phyloP scores from a whole-genome alignment of 345 rosid species.

The Combretum micranthum region DNA sequence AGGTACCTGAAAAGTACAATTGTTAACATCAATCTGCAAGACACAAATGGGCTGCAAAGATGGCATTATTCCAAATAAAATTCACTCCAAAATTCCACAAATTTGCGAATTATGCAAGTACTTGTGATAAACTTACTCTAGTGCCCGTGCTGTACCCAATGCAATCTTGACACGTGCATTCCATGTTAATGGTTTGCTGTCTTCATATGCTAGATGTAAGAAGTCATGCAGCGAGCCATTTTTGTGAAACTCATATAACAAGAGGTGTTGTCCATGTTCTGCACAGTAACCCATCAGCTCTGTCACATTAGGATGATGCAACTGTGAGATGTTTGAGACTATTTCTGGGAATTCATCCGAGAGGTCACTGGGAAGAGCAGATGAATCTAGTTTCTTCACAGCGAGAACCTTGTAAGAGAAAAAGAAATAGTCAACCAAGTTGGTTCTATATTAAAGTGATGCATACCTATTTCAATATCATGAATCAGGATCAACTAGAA shows the following conservation, averaged over 20 bases:
- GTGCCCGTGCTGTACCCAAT: constrained; percentile 88
- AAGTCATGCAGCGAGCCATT: constrained; percentile 85
- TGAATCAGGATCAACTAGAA: too few relatives aligned
- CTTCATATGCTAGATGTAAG: constrained; percentile 71
- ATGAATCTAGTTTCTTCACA: constrained; percentile 86
- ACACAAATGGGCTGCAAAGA: too few relatives aligned
- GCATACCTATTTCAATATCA: background rate
- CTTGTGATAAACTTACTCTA: constrained; percentile 54
- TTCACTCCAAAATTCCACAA: too few relatives aligned
- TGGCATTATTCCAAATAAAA: too few relatives aligned
- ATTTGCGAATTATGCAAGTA: too few relatives aligned
- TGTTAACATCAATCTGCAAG: too few relatives aligned
- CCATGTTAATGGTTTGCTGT: constrained; percentile 85
- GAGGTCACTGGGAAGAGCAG: constrained; percentile 53
- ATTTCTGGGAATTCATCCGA: constrained; percentile 75
- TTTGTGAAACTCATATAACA: constrained; percentile 79
- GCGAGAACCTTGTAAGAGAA: constrained; percentile 63
- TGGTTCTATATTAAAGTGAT: background rate
- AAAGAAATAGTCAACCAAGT: background rate
- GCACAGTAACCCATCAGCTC: constrained; percentile 92
- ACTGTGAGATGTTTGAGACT: constrained; percentile 66
- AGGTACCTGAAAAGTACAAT: constrained; percentile 55
- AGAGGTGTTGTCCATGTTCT: constrained; percentile 89
- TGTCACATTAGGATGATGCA: constrained; percentile 85
- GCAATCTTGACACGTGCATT: constrained; percentile 93